Percentiles rank a stretch among this genome's conserved stretches.
These are phyloP conservation scores for Barbatosphaeria neglecta DNA, from an alignment of 495 filamentous ascomycete genomes.

Conservation along the genomic window DNA sequence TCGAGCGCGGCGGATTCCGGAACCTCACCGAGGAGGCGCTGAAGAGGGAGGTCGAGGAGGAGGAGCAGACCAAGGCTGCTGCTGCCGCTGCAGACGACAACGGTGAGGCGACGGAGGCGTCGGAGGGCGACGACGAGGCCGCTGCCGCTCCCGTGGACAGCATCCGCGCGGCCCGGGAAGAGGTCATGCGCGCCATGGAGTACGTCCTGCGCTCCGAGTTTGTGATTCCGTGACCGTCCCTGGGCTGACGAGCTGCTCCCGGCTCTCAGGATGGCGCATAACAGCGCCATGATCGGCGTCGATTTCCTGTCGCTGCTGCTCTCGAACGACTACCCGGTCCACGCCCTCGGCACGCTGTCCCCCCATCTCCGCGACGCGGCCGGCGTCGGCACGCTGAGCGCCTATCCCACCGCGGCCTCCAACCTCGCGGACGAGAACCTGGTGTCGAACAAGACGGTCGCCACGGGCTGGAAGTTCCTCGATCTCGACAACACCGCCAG, in stretches of 20 bases:
- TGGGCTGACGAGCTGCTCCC: too few relatives aligned
- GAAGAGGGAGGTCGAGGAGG: constrained; percentile 44
- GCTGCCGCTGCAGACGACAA: too few relatives aligned
- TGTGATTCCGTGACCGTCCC: too few relatives aligned
- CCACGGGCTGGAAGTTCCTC: constrained; percentile 70
- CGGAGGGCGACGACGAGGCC: constrained; percentile 8
- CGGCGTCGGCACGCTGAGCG: constrained; percentile 64
- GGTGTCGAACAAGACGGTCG: constrained; percentile 45
- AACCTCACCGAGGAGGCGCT: constrained; percentile 52
- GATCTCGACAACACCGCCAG: constrained; percentile 64
- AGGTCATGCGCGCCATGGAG: constrained; percentile 42
- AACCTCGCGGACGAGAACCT: constrained; percentile 40
- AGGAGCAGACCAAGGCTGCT: too few relatives aligned
- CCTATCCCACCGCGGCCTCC: constrained; percentile 50
- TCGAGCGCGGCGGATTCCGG: constrained; percentile 63
- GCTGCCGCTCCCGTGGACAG: constrained; percentile 23
- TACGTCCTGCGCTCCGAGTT: too few relatives aligned
- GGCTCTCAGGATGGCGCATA: constrained; percentile 41
- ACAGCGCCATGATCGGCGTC: constrained; percentile 54
- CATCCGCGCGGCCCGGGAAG: constrained; percentile 32
- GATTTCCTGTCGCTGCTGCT: constrained; percentile 80
- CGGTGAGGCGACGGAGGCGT: constrained; percentile 19
- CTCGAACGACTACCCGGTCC: constrained; percentile 60
- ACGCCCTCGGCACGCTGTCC: constrained; percentile 58
- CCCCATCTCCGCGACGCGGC: constrained; percentile 53